Base-by-base conservation (phyloP, 305 asterid genomes). In the Solanum hybrid region DNA sequence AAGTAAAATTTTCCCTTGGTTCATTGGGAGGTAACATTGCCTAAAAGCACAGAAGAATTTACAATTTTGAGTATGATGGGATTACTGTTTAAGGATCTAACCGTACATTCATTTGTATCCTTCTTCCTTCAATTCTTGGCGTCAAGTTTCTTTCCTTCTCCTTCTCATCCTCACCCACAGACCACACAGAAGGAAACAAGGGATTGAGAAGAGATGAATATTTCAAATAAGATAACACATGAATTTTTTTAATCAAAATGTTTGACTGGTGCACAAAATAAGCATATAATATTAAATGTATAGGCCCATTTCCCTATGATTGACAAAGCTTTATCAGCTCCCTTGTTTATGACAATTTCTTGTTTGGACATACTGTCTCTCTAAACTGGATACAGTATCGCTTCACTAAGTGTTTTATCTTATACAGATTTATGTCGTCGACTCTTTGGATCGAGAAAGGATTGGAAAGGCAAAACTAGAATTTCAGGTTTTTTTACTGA, bases 371-470 rank as follows among this genome's bases (percentile, higher is more conserved):
- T 51, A 79, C 60, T 10, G 40, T 56, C 31, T 51, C 29, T 51
- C 29, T 84, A 84, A 84, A 51, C 31, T 84, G 38, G 38, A 31
- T 51, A 17, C 73, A 2, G 37, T 85, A 4, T 51, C 66, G 35
- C 81, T 86, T 81, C 8, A 73, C 89, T 86, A 38, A 87, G 72
- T 72, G 75, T 71, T 60, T 86, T 87, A 35, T 87, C 86, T 89
- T 32, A 88, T 90, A 89, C 93, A 97, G 99, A 97, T 97, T 91
- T 97, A 97, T 92, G 99, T 97, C 87, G 99, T 96, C 66, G 99
- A 97, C 93, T 97, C 99, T 88, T 93, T 97, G 92, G 99, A 97
- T 90, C 92, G 99, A 89, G 99, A 97, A 91, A 95, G 98, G 88
- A 96, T 96, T 14, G 96, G 95, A 86, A 94, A 90, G 92, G 99